Evolutionary conservation across 208 protist species (phyloP).

Genomic region (Crithidia fasciculata): DNA sequence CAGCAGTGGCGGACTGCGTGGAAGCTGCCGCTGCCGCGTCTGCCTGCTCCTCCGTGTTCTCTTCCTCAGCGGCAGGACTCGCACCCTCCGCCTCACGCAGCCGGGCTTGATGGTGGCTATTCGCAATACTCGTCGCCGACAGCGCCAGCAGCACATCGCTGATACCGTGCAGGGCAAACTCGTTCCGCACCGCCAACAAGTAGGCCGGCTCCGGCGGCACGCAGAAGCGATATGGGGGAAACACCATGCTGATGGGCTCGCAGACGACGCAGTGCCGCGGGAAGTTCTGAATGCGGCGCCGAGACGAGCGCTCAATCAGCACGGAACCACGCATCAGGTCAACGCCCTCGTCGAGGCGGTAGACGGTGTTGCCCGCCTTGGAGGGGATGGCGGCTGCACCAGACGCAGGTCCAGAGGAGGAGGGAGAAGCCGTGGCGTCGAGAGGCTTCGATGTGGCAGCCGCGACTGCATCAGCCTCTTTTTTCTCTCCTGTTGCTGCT

Average conservation of each 20-base stretch:
- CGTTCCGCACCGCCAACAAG: constrained; percentile 50
- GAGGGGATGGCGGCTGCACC: neutral
- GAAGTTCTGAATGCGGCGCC: constrained; percentile 67
- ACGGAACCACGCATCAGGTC: constrained; percentile 50
- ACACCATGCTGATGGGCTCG: constrained; percentile 33
- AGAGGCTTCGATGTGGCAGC: constrained; percentile 10
- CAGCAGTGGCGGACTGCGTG: neutral
- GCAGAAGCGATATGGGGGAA: constrained; percentile 77
- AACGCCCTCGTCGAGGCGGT: constrained; percentile 34
- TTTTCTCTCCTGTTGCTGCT: neutral
- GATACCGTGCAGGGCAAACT: constrained; percentile 66
- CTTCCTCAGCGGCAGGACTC: neutral
- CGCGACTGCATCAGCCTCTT: neutral
- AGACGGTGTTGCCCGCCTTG: constrained; percentile 16
- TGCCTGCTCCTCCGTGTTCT: constrained; percentile 3
- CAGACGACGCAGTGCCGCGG: constrained; percentile 61
- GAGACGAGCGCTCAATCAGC: constrained; percentile 64
- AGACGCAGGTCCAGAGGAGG: neutral
- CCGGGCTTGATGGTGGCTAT: constrained; percentile 14
- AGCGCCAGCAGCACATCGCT: constrained; percentile 75
- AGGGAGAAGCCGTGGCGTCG: no score
- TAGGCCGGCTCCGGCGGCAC: constrained; percentile 86
- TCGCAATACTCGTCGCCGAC: constrained; percentile 45
- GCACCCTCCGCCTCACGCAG: neutral
- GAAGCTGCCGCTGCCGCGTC: neutral